Evolutionary conservation across 306 rosid genomes (phyloP).

Genomic region (Mucuna pruriens): DNA sequence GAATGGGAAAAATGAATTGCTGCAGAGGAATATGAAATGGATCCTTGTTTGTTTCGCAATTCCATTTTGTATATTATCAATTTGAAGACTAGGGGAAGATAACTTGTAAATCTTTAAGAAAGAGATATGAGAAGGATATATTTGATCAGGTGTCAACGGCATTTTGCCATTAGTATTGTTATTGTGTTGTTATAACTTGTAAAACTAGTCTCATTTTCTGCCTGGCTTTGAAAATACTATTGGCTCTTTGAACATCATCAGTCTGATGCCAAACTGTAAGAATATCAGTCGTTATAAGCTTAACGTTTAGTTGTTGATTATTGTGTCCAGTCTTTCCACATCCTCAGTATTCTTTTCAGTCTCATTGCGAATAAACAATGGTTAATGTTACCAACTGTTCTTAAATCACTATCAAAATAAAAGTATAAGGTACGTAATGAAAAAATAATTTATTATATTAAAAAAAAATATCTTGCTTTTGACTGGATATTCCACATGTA

Average conservation of each 20-base stretch:
- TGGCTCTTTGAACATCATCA: constrained; percentile 8
- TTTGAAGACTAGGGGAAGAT: constrained; percentile 32
- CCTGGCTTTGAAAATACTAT: constrained; percentile 6
- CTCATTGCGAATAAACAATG: background rate
- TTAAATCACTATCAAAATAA: background rate
- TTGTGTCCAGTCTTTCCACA: background rate
- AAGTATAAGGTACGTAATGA: background rate
- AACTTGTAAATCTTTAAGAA: constrained; percentile 28
- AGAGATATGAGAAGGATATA: constrained; percentile 8
- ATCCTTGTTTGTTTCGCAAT: constrained; percentile 34
- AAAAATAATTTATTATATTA: background rate
- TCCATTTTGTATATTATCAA: constrained; percentile 33
- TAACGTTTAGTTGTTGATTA: background rate
- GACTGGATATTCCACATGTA: background rate
- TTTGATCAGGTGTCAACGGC: constrained; percentile 8
- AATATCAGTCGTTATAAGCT: background rate
- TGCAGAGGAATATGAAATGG: constrained; percentile 33
- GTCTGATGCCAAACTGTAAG: background rate
- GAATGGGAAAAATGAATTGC: constrained; percentile 84
- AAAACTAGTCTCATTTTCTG: background rate
- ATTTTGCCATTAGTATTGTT: constrained; percentile 13
- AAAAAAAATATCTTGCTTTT: background rate
- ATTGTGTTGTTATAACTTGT: background rate
- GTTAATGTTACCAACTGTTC: background rate
- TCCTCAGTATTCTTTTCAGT: background rate